Percentiles rank a stretch among this genome's conserved stretches.
Conservation (phyloP, 176 grass and related monocot genomes). For the Raddia guianensis region DNA sequence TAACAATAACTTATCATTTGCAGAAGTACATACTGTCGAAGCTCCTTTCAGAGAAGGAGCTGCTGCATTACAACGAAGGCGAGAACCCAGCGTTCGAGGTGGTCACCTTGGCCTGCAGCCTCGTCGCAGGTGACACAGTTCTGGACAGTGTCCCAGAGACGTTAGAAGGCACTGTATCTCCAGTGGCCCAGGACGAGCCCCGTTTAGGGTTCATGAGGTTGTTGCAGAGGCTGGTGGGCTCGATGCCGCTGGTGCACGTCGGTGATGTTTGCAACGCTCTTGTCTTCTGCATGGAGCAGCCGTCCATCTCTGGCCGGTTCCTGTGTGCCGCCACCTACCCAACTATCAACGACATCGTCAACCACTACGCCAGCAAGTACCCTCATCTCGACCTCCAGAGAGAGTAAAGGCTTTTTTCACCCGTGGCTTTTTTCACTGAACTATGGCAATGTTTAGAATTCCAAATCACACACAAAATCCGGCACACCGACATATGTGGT, state of each 20-base stretch:
- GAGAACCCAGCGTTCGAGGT: slow-evolving; percentile 44
- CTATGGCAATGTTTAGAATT: too few relatives aligned
- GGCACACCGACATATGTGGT: too few relatives aligned
- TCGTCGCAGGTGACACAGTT: slow-evolving; percentile 52
- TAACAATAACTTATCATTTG: background rate
- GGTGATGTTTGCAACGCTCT: slow-evolving; percentile 66
- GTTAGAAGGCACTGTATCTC: slow-evolving; percentile 19
- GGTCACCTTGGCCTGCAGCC: slow-evolving; percentile 49
- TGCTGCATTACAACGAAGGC: slow-evolving; percentile 41
- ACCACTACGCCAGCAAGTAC: slow-evolving; percentile 41
- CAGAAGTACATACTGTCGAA: slow-evolving; percentile 39
- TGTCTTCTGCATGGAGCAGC: slow-evolving; percentile 58
- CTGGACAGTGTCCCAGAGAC: background rate
- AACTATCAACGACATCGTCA: slow-evolving; percentile 9
- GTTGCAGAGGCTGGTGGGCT: slow-evolving; percentile 48
- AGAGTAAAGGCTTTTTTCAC: slow-evolving; percentile 42
- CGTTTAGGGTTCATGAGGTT: background rate
- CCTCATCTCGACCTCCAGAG: slow-evolving; percentile 43
- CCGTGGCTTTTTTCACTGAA: too few relatives aligned
- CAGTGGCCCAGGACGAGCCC: slow-evolving; percentile 16
- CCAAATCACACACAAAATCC: too few relatives aligned
- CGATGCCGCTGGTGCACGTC: slow-evolving; percentile 57
- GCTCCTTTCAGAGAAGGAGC: slow-evolving; percentile 46
- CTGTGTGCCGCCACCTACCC: slow-evolving; percentile 47
- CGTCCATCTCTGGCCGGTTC: slow-evolving; percentile 52